These are phyloP conservation scores for Nannochloropsis limnetica DNA, from an alignment of 352 stramenopile genomes.

Conservation along the genomic window DNA sequence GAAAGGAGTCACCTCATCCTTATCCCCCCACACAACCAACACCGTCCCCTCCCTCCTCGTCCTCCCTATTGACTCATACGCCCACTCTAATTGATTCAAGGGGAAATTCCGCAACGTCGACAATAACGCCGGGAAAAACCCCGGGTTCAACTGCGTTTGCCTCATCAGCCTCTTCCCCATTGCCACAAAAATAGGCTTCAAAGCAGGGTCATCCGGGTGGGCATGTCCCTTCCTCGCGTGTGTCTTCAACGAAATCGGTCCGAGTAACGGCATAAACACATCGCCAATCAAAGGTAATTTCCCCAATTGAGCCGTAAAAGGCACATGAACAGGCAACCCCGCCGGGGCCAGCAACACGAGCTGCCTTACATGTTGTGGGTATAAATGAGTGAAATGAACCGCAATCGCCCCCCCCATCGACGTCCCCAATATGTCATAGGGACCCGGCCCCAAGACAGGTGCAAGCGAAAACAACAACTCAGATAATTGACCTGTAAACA, in stretches of 20 bases:
- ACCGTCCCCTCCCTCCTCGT: constrained; percentile 3
- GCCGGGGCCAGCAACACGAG: neutral
- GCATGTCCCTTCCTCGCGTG: constrained; percentile 1
- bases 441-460: neutral
- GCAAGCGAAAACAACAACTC: neutral
- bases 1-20: neutral
- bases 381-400: neutral
- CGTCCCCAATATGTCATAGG: neutral
- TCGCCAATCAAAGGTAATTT: neutral
- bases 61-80: neutral
- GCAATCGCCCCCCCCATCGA: constrained; percentile 32
- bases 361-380: neutral
- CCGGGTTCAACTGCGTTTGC: neutral
- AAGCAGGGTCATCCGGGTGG: neutral
- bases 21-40: neutral
- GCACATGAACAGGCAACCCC: neutral
- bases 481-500: neutral
- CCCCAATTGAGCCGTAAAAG: neutral
- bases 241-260: neutral
- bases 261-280: neutral
- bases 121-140: constrained; percentile 4
- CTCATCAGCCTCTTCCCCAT: neutral
- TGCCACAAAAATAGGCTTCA: neutral
- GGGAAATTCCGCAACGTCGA: neutral
- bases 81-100: neutral